Evolutionary conservation across 169 alveolate genomes (phyloP).

Genomic region (Ichthyophthirius multifiliis): DNA sequence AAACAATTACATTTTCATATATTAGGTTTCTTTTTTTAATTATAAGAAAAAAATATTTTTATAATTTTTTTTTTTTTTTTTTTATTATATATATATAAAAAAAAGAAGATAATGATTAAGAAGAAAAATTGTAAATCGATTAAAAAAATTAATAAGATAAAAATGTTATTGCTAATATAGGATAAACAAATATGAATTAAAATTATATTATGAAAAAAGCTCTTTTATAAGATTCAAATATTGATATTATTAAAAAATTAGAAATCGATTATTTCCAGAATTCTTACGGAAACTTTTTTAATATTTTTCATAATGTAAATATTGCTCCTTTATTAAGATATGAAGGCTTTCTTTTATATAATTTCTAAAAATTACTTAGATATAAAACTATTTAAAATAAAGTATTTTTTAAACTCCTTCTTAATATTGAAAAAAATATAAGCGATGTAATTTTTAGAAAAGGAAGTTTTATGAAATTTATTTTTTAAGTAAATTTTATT

Average conservation of each 20-base stretch:
- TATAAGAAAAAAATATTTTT: background rate
- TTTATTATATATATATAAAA: background rate
- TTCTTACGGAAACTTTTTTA: background rate
- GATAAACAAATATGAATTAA: background rate
- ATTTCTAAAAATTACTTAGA: background rate
- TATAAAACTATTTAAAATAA: background rate
- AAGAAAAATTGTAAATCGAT: background rate
- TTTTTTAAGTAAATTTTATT: background rate
- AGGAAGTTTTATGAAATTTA: slow-evolving; percentile 15
- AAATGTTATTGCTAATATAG: too few relatives aligned
- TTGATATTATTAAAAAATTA: background rate
- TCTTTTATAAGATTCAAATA: slow-evolving; percentile 9
- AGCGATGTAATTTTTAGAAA: background rate
- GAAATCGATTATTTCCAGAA: slow-evolving; percentile 11
- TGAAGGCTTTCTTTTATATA: background rate
- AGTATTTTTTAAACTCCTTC: background rate
- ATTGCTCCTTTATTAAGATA: background rate
- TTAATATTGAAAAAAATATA: background rate
- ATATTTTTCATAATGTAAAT: slow-evolving; percentile 8
- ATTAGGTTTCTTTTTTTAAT: background rate
- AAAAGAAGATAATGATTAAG: background rate
- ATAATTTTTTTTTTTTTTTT: background rate
- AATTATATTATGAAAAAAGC: slow-evolving; percentile 13
- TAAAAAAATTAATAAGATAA: background rate
- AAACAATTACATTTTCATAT: background rate